Evolutionary conservation across 768 basidiomycete genomes (phyloP).

Genomic region (Polyporus arcularius): DNA sequence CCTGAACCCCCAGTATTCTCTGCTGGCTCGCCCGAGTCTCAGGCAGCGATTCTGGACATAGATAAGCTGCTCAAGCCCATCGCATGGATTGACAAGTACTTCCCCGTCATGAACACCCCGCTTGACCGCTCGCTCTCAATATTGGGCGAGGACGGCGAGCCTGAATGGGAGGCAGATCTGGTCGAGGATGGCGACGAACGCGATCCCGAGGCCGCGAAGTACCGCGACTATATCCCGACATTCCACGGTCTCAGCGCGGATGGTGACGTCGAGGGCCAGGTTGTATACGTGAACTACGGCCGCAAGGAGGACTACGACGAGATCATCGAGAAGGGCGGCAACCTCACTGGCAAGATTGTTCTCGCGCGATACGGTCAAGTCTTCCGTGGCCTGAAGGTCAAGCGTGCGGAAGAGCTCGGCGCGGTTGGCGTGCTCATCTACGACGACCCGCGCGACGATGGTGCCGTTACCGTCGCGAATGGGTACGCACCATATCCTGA

Average conservation of each 20-base stretch:
- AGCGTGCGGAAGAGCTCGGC: constrained; percentile 82
- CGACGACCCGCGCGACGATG: constrained; percentile 85
- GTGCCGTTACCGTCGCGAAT: constrained; percentile 71
- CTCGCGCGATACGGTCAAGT: constrained; percentile 76
- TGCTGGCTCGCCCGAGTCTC: constrained; percentile 71
- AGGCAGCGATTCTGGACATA: constrained; percentile 61
- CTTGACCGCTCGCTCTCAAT: constrained; percentile 69
- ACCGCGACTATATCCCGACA: constrained; percentile 64
- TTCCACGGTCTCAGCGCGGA: constrained; percentile 85
- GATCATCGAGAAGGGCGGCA: constrained; percentile 62
- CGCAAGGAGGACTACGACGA: constrained; percentile 70
- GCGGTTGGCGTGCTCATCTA: constrained; percentile 81
- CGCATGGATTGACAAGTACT: constrained; percentile 88
- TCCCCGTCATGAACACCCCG: constrained; percentile 83
- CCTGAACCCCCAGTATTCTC: constrained; percentile 58
- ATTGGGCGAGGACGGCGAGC: constrained; percentile 58
- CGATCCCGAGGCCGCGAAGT: constrained; percentile 72
- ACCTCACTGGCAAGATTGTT: constrained; percentile 78
- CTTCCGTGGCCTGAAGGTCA: constrained; percentile 90
- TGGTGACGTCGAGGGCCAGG: constrained; percentile 72
- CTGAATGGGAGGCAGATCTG: constrained; percentile 74
- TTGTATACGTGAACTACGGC: constrained; percentile 83
- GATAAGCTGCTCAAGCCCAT: constrained; percentile 48
- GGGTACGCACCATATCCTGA: constrained; percentile 78
- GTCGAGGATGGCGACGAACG: constrained; percentile 70